Evolutionary conservation across 352 stramenopile species (phyloP).

Genomic region (Phytophthora boehmeriae): DNA sequence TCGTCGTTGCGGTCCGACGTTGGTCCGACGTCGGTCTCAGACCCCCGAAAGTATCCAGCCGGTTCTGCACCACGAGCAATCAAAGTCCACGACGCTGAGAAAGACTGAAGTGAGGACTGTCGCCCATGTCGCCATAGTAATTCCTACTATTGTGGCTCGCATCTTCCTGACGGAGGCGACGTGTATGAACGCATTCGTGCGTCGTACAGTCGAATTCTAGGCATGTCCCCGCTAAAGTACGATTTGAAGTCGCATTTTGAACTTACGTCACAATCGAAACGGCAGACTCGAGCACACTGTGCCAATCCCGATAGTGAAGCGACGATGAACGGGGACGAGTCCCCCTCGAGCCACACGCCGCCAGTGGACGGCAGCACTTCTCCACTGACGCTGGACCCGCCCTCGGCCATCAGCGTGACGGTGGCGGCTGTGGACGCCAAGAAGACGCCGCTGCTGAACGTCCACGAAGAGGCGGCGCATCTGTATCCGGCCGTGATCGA

Average conservation of each 20-base stretch:
- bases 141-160: too few relatives aligned
- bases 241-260: not conserved
- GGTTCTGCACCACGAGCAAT: not conserved
- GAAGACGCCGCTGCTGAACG: slow-evolving; percentile 28
- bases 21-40: not conserved
- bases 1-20: not conserved
- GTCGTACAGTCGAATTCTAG: not conserved
- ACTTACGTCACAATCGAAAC: slow-evolving; percentile 25
- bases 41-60: not conserved
- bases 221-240: not conserved
- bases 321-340: slow-evolving; percentile 24
- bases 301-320: not conserved
- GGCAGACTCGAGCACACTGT: not conserved
- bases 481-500: slow-evolving; percentile 67
- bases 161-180: not conserved
- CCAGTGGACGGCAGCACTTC: slow-evolving; percentile 9
- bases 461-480: slow-evolving; percentile 53
- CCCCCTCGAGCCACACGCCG: not conserved
- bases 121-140: too few relatives aligned
- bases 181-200: not conserved
- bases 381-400: slow-evolving; percentile 11
- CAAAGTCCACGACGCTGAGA: too few relatives aligned
- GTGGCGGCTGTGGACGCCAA: slow-evolving; percentile 2
- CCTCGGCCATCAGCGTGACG: not conserved
- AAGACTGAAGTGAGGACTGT: too few relatives aligned